These are phyloP conservation scores for Harringtonia aguacate DNA, from an alignment of 2,329 filamentous ascomycete species.

Conservation along the genomic window DNA sequence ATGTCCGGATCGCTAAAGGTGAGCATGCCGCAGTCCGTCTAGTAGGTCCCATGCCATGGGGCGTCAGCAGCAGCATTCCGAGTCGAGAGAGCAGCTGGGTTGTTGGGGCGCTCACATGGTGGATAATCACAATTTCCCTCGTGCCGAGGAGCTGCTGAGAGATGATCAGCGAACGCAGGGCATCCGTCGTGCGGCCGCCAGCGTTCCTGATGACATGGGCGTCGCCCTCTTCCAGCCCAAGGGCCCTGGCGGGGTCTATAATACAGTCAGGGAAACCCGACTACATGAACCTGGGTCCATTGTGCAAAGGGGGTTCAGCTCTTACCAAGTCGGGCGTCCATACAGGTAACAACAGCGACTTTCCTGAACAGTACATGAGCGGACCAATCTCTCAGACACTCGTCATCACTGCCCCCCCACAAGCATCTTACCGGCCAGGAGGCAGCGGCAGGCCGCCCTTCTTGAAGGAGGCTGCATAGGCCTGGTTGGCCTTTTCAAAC, in stretches of 20 bases:
- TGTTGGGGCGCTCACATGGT: conserved; percentile 32
- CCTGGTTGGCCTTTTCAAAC: conserved; percentile 5
- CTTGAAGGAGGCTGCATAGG: conserved; percentile 36
- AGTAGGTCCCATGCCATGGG: background rate
- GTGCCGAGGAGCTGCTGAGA: conserved; percentile 73
- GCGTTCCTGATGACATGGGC: conserved; percentile 73
- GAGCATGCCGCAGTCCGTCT: conserved; percentile 62
- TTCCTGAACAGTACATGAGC: background rate
- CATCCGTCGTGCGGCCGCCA: conserved; percentile 56
- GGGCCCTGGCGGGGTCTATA: conserved; percentile 54
- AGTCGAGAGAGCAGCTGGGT: background rate
- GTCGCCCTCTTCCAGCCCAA: conserved; percentile 64
- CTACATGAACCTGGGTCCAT: no score
- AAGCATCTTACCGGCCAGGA: conserved; percentile 56
- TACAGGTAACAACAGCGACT: conserved; percentile 53
- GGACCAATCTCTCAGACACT: conserved; percentile 5
- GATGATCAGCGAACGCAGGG: conserved; percentile 66
- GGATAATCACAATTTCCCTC: conserved; percentile 63
- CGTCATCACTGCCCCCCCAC: conserved; percentile 27
- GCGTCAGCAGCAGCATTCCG: background rate
- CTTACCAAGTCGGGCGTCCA: conserved; percentile 57
- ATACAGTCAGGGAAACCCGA: no score
- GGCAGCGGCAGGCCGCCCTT: conserved; percentile 57
- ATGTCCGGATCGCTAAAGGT: conserved; percentile 51
- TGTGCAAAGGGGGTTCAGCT: no score